These are phyloP conservation scores for Melaleuca quinquenervia DNA, from an alignment of 345 rosid genomes.

Conservation along the genomic window DNA sequence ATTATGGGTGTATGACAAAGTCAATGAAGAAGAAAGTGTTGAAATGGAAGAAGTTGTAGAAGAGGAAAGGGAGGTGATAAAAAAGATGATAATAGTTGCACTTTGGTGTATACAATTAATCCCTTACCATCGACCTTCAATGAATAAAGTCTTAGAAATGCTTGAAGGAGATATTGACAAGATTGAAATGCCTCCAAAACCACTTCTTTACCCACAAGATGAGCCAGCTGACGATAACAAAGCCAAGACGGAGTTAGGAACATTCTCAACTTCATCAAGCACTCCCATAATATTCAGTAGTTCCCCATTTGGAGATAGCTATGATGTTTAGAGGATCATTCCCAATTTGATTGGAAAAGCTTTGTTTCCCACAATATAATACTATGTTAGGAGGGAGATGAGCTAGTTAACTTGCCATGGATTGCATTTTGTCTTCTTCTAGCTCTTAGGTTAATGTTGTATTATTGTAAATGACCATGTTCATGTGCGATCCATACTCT, in stretches of 20 bases:
- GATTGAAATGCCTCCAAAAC: not conserved
- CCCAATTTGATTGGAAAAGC: not conserved
- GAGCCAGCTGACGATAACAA: accelerated
- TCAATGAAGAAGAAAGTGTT: not conserved
- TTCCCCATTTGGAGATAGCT: accelerated
- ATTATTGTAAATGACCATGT: no score
- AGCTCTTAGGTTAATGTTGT: no score
- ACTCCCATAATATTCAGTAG: accelerated
- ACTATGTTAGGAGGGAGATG: not conserved
- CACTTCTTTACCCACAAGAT: not conserved
- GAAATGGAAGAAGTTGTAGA: not conserved
- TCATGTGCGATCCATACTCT: no score
- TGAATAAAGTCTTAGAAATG: not conserved
- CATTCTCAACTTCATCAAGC: not conserved
- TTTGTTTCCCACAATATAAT: not conserved
- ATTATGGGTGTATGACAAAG: not conserved
- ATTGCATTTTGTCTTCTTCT: no score
- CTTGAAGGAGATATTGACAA: not conserved
- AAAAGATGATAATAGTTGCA: not conserved
- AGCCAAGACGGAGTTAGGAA: not conserved
- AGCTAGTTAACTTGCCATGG: no score
- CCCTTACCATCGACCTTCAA: not conserved
- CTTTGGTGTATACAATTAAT: not conserved
- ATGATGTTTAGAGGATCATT: not conserved
- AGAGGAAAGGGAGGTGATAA: not conserved